These are phyloP conservation scores for Pisolithus tinctorius DNA, from an alignment of 768 basidiomycete genomes.

Conservation along the genomic window DNA sequence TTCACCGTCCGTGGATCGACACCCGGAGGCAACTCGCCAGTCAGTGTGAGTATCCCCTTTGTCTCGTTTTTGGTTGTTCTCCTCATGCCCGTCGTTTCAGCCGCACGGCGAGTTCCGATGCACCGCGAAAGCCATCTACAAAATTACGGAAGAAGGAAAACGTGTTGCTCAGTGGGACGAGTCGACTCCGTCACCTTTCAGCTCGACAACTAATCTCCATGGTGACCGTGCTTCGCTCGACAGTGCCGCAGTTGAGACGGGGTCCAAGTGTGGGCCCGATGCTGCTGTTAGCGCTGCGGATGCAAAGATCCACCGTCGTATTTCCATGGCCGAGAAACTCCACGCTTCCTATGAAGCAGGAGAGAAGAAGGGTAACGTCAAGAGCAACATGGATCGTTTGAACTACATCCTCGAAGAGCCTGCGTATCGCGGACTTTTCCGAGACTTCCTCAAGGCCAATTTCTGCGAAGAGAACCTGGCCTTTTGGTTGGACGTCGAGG, in stretches of 20 bases:
- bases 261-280: conserved; percentile 19
- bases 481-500: conserved; percentile 96
- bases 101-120: conserved; percentile 95
- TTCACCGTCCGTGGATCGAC: conserved; percentile 84
- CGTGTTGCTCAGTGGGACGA: conserved; percentile 81
- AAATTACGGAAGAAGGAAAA: conserved; percentile 87
- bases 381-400: conserved; percentile 89
- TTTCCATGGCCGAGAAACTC: conserved; percentile 70
- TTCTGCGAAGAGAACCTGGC: conserved; percentile 98
- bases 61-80: conserved; percentile 17
- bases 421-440: conserved; percentile 80
- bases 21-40: conserved; percentile 66
- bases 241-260: conserved; percentile 17
- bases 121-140: conserved; percentile 92
- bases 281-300: conserved; percentile 30
- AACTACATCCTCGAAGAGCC: conserved; percentile 92
- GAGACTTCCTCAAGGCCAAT: conserved; percentile 89
- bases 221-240: conserved; percentile 61
- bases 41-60: conserved; percentile 40
- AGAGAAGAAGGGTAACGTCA: conserved; percentile 48
- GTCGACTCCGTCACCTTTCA: conserved; percentile 47
- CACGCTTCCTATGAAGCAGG: conserved; percentile 48
- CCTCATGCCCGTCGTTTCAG: conserved; percentile 31
- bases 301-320: conserved; percentile 70
- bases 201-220: conserved; percentile 57